Percentiles rank a stretch among this genome's conserved stretches.
These are phyloP conservation scores for Trametes maxima DNA, from an alignment of 768 basidiomycete genomes.

Conservation along the genomic window DNA sequence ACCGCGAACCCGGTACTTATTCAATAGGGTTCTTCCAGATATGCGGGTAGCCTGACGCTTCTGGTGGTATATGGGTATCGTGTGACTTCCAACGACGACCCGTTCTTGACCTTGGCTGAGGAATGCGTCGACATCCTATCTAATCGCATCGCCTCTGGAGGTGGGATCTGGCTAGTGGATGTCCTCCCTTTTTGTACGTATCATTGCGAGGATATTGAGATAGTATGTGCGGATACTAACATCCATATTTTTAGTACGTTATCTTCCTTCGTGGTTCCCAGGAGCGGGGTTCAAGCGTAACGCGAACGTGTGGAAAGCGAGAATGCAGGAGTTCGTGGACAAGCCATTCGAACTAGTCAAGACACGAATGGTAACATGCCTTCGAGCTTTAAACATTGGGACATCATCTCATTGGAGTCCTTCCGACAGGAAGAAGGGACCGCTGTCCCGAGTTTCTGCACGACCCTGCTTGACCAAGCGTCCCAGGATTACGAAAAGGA, in stretches of 20 bases:
- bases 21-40: constrained; percentile 36
- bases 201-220: neutral
- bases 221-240: constrained; percentile 25
- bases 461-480: constrained; percentile 54
- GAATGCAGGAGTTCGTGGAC: constrained; percentile 67
- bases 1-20: neutral
- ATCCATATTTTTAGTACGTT: constrained; percentile 42
- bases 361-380: constrained; percentile 53
- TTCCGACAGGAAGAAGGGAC: constrained; percentile 38
- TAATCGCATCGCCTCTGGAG: constrained; percentile 46
- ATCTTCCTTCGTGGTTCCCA: constrained; percentile 67
- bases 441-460: constrained; percentile 44
- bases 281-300: constrained; percentile 68
- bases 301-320: constrained; percentile 61
- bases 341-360: constrained; percentile 62
- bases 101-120: constrained; percentile 44
- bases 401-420: neutral
- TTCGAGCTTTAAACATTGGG: neutral
- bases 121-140: constrained; percentile 45
- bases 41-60: constrained; percentile 56
- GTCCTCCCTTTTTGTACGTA: constrained; percentile 40
- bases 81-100: constrained; percentile 42
- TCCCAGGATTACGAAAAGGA: constrained; percentile 33
- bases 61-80: constrained; percentile 67
- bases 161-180: constrained; percentile 49